phyloP scores from a whole-genome alignment of 371 early-diverging fungal genomes.

The Apophysomyces sp. region DNA sequence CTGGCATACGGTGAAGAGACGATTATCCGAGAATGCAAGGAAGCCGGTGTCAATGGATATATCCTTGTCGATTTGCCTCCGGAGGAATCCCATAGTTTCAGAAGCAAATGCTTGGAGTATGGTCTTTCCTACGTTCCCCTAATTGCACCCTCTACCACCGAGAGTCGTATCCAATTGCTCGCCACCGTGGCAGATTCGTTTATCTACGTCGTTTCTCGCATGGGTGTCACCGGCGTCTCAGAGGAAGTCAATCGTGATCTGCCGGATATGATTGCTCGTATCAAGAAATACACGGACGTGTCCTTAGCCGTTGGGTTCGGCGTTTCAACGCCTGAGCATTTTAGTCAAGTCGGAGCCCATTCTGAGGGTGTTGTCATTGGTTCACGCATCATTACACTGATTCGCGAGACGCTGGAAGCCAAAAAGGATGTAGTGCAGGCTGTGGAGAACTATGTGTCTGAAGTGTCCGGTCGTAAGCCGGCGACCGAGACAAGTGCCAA shows the following conservation, averaged over 20 bases:
- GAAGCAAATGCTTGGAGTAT: constrained; percentile 66
- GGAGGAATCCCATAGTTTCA: constrained; percentile 89
- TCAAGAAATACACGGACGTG: constrained; percentile 73
- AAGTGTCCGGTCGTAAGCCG: constrained; percentile 60
- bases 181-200: constrained; percentile 85
- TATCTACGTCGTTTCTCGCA: constrained; percentile 92
- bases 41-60: constrained; percentile 92
- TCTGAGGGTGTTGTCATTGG: constrained; percentile 97
- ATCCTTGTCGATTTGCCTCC: constrained; percentile 97
- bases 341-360: constrained; percentile 76
- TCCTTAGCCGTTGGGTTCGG: constrained; percentile 98
- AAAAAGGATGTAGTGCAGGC: constrained; percentile 49
- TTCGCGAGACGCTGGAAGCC: constrained; percentile 60
- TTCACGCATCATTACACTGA: constrained; percentile 80
- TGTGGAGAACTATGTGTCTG: constrained; percentile 59
- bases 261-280: constrained; percentile 68
- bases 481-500: constrained; percentile 18
- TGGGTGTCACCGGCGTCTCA: constrained; percentile 91
- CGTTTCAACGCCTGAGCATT: constrained; percentile 88
- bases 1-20: constrained; percentile 88
- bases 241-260: constrained; percentile 68
- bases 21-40: constrained; percentile 79
- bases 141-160: constrained; percentile 92
- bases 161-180: constrained; percentile 78
- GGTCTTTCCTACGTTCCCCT: constrained; percentile 92